Conservation (phyloP, 805 yeast species). For the Candida nanaspora region DNA sequence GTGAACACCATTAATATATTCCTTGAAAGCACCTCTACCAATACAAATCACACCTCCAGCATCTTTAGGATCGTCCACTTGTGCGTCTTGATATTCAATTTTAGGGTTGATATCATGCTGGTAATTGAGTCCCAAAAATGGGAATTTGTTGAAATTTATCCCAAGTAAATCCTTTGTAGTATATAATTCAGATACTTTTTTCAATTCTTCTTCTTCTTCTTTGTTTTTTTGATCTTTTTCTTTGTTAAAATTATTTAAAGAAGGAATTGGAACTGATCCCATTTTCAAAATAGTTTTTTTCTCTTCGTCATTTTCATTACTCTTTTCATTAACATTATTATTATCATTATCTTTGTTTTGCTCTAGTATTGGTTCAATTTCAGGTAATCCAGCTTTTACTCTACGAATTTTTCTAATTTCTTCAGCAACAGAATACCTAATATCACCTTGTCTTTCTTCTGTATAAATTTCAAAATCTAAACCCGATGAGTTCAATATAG, state of each 20-base stretch:
- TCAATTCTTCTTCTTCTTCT: slow-evolving; percentile 18
- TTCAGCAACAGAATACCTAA: slow-evolving; percentile 75
- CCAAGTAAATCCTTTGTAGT: slow-evolving; percentile 48
- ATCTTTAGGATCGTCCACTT: slow-evolving; percentile 32
- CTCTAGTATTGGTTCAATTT: too few species aligned
- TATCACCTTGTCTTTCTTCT: slow-evolving; percentile 84
- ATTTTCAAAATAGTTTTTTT: neutral
- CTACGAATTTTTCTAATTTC: slow-evolving; percentile 67
- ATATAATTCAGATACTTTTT: slow-evolving; percentile 30
- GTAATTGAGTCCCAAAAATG: slow-evolving; percentile 48
- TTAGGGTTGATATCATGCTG: slow-evolving; percentile 16
- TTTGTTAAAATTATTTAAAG: slow-evolving; percentile 2
- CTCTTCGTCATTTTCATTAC: slow-evolving; percentile 6
- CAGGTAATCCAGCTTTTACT: slow-evolving; percentile 24
- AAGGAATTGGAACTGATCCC: neutral
- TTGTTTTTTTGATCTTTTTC: slow-evolving; percentile 6
- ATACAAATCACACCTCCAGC: slow-evolving; percentile 87
- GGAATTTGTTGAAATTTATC: slow-evolving; percentile 28
- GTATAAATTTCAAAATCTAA: slow-evolving; percentile 73
- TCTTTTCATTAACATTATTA: slow-evolving; percentile 1
- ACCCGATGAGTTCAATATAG: slow-evolving; percentile 76
- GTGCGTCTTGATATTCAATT: slow-evolving; percentile 39
- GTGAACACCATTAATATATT: slow-evolving; percentile 82
- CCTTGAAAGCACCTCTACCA: slow-evolving; percentile 95
- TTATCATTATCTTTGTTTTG: too few species aligned